Evolutionary conservation across 495 filamentous ascomycete species (phyloP).

Genomic region (Immersiella caudata): DNA sequence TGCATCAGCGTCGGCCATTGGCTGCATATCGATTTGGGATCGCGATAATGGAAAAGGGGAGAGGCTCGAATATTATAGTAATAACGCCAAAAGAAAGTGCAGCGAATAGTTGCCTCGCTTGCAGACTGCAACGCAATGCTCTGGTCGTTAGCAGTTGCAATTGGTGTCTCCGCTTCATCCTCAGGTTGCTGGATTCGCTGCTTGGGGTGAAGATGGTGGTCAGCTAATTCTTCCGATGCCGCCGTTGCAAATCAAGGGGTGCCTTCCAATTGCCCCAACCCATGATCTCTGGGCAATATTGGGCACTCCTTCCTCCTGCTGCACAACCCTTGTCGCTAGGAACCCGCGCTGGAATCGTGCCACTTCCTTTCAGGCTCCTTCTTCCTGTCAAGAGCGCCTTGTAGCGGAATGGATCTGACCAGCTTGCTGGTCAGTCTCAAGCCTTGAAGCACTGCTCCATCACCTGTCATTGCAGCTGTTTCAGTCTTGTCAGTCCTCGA

Average conservation of each 20-base stretch:
- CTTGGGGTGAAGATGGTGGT: neutral
- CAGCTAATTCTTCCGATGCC: conserved; percentile 16
- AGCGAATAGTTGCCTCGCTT: conserved; percentile 12
- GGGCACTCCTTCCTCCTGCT: conserved; percentile 13
- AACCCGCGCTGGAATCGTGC: conserved; percentile 8
- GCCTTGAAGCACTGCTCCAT: conserved; percentile 14
- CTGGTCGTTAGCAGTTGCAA: neutral
- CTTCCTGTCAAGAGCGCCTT: conserved; percentile 4
- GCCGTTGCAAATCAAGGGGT: conserved; percentile 22
- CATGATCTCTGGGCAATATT: neutral
- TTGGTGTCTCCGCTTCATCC: conserved; percentile 5
- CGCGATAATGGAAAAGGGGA: conserved; percentile 9
- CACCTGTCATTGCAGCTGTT: conserved; percentile 28
- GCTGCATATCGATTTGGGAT: conserved; percentile 13
- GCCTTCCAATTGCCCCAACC: conserved; percentile 11
- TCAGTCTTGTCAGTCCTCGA: conserved; percentile 30
- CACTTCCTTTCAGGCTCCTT: conserved; percentile 5
- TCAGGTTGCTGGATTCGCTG: conserved; percentile 5
- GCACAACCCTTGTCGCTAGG: neutral
- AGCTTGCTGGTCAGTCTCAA: neutral
- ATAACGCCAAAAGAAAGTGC: neutral
- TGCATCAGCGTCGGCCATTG: neutral
- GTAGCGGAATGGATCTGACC: neutral
- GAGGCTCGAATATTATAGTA: neutral
- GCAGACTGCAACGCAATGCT: neutral